Evolutionary conservation across 1,139 yeast species (phyloP), one percentile per base, ranked within the genome.

Genomic region (Williopsis jadinii): DNA sequence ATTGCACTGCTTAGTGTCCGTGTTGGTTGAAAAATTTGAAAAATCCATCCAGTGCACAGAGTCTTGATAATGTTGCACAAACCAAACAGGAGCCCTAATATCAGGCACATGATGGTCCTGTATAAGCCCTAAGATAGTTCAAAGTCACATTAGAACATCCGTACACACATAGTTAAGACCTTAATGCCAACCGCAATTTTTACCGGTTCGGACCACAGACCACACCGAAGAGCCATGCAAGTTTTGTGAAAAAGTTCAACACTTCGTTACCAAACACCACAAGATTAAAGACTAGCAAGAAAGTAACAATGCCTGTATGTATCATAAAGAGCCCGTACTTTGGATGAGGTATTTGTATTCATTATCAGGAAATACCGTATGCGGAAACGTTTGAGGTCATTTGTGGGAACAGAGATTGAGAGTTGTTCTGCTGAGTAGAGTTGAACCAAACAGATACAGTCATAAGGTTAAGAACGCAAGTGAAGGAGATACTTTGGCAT

Each of bases 271-370:
- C 33, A 41, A 40, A 36, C 37, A 19, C 11, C 29, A 33, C 26
- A 26, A 30, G 31, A 30, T 15, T 41, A 41, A 35, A 46, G 53
- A 15, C 24, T 47, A 47, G 47, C 47, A 47, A 53, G 44, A 48
- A 49, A 51, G 53, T 48, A 45, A 51, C 48, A 44, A 54, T 54
- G 58, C 58, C 58, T 51, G 58, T 54, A 53, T 50, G 58, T 54
- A 50, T 41, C 38, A 24, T 11, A 12, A 15, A 24, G 24, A 32
- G 24, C 24, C 24, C 24, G 24, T 19, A 6, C 6, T 19, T 19
- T 19, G 24, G 24, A 19, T 19, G 24, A 19, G 24, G 24, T 5
- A 6, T 19, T 19, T 19, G 24, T 19, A 19, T 19, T 19, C 24
- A 19, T 19, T 4, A 19, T 19, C 6, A 6, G 6, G 24, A 4